These are phyloP conservation scores for Ricinus communis DNA, from an alignment of 345 rosid genomes.

Conservation along the genomic window DNA sequence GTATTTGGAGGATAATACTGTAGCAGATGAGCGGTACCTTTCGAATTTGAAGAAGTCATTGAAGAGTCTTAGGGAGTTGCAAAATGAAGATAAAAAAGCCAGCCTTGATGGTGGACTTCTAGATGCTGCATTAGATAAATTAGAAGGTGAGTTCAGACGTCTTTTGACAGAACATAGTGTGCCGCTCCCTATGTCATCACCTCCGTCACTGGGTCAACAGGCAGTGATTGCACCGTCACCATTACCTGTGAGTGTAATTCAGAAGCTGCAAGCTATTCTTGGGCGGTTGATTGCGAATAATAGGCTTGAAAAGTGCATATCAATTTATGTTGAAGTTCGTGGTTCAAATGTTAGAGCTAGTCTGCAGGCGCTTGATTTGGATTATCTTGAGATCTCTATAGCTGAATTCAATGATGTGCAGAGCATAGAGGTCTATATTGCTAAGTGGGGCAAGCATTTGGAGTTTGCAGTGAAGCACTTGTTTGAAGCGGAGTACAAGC, in stretches of 20 bases:
- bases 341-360: conserved; percentile 87
- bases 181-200: conserved; percentile 87
- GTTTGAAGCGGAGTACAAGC: conserved; percentile 92
- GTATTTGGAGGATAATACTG: conserved; percentile 79
- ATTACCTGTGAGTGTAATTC: conserved; percentile 79
- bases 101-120: conserved; percentile 84
- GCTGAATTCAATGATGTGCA: conserved; percentile 87
- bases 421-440: conserved; percentile 81
- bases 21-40: conserved; percentile 78
- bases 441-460: conserved; percentile 94
- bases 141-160: conserved; percentile 72
- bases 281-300: conserved; percentile 85
- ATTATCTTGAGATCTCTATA: conserved; percentile 86
- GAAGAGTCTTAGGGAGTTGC: conserved; percentile 62
- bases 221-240: conserved; percentile 87
- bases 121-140: conserved; percentile 75
- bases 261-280: conserved; percentile 85
- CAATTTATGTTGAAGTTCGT: conserved; percentile 88
- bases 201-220: conserved; percentile 55
- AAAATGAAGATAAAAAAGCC: conserved; percentile 36
- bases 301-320: conserved; percentile 74
- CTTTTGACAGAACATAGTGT: conserved; percentile 79
- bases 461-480: conserved; percentile 99
- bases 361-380: conserved; percentile 85
- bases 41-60: conserved; percentile 63